Base-by-base conservation (phyloP, 2,329 filamentous ascomycete genomes). In the Aureobasidium sp. region DNA sequence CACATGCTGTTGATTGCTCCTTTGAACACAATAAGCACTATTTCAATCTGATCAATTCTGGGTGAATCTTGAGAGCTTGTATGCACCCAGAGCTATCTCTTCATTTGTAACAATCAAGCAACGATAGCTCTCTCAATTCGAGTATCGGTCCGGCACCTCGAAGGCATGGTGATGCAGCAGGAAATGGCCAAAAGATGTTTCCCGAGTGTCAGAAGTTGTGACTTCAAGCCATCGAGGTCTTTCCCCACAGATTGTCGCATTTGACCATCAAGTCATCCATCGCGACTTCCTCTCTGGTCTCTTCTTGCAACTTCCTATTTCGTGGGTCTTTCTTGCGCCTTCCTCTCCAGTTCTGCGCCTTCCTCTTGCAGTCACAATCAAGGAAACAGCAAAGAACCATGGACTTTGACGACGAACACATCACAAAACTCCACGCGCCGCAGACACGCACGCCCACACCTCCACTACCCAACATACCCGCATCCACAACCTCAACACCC, bases 121-220 rank as follows among this genome's bases (percentile, higher is more conserved):
- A 20, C 7, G 9, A 20, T 9, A n/a, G 5, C 7, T 9, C 9
- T 7, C 14, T 6, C 14, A 1, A n/a, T n/a, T 34, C 27, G 17
- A 22, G 2, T 12, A n/a, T 4, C 2, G 22, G 9, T 22, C 1
- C 6, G 29, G 17, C 12, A 8, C 9, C 2, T 31, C 25, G 22
- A 45, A 4, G 5, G 11, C n/a, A 11, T 25, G 17, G 14, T 12
- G 17, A n/a, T 36, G 6, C 1, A 12, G 42, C 12, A 20, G 34
- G 8, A 25, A 39, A 29, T 8, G 55, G 55, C 55, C 56, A 59
- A 59, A 59, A 49, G 34, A 49, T 59, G 56, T 59, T 59, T 59
- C 56, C 56, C 56, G 56, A 59, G 44, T 12, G 56, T 34, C 56
- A 59, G 25, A 59, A 49, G 14, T 37, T 22, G 9, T 59, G 56